phyloP scores from a whole-genome alignment of 345 rosid species.

The Pistacia atlantica region DNA sequence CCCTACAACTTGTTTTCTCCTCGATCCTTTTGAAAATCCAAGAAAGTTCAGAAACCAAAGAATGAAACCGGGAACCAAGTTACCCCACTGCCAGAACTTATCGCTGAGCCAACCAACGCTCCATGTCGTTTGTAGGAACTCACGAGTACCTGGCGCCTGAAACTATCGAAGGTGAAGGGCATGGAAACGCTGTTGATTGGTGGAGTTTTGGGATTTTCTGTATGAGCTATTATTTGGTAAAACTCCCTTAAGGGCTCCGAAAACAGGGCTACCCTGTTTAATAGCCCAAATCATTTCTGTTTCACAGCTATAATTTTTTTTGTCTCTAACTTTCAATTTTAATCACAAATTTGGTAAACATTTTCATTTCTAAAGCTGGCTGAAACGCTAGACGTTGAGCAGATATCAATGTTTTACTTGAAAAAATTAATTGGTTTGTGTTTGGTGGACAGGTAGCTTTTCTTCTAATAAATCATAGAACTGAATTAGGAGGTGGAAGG shows the following conservation, averaged over 20 bases:
- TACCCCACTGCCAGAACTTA: too few species aligned
- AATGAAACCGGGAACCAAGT: conserved; percentile 29
- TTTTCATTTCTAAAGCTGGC: too few species aligned
- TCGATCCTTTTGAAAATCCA: conserved; percentile 50
- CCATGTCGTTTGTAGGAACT: conserved; percentile 85
- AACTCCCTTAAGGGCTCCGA: conserved; percentile 64
- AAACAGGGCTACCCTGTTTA: conserved; percentile 70
- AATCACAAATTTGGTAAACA: too few species aligned
- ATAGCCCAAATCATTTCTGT: neutral
- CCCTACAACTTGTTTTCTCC: conserved; percentile 60
- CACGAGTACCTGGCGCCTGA: conserved; percentile 45
- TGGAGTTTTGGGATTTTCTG: conserved; percentile 83
- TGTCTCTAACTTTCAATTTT: too few species aligned
- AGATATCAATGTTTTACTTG: conserved; percentile 32
- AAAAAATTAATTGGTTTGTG: too few species aligned
- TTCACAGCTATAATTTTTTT: too few species aligned
- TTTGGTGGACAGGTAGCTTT: too few species aligned
- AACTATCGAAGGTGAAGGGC: conserved; percentile 53
- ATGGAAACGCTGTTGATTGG: conserved; percentile 71
- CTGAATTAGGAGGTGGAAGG: too few species aligned
- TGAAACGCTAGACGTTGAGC: too few species aligned
- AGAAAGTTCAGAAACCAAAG: conserved; percentile 50
- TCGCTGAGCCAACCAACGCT: conserved; percentile 81
- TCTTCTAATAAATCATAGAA: too few species aligned
- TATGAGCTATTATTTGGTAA: conserved; percentile 40